phyloP scores from a whole-genome alignment of 2,329 filamentous ascomycete genomes.

The Aspergillus brunneoviolaceus region DNA sequence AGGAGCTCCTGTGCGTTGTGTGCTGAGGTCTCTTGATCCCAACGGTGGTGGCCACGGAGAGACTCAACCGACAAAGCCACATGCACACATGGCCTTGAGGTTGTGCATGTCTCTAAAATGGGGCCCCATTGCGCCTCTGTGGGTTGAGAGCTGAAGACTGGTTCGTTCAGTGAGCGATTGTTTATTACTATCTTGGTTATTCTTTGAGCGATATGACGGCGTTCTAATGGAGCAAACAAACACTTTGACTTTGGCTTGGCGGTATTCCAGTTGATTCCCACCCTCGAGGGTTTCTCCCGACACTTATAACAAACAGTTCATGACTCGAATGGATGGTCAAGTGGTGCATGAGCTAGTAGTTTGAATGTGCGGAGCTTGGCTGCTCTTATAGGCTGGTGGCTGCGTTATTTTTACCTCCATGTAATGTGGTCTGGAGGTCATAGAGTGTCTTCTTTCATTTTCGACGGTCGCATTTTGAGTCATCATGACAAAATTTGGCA shows the following conservation, averaged over 20 bases:
- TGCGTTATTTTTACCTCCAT: background rate
- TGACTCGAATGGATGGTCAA: background rate
- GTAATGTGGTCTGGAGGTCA: background rate
- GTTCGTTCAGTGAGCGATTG: slow-evolving; percentile 22
- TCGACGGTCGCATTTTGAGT: background rate
- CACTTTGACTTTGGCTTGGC: slow-evolving; percentile 5
- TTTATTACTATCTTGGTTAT: background rate
- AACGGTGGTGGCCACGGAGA: background rate
- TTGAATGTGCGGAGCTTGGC: background rate
- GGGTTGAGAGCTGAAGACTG: slow-evolving; percentile 10
- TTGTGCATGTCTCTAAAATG: background rate
- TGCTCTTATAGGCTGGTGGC: background rate
- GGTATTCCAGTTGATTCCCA: slow-evolving; percentile 1
- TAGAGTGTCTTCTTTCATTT: background rate
- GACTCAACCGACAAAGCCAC: background rate
- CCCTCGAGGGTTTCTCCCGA: slow-evolving; percentile 4
- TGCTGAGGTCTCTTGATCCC: slow-evolving; percentile 39
- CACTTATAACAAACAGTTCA: background rate
- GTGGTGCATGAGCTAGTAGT: background rate
- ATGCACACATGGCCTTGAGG: background rate
- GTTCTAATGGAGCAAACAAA: slow-evolving; percentile 16
- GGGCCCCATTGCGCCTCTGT: background rate
- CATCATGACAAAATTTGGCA: background rate
- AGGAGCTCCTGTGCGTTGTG: slow-evolving; percentile 81
- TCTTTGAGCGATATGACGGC: slow-evolving; percentile 20